A percentile compares a stretch with the other conserved stretches of the same genome.
Conservation (phyloP, 2,329 filamentous ascomycete genomes). For the Phaeoacremonium minimum region DNA sequence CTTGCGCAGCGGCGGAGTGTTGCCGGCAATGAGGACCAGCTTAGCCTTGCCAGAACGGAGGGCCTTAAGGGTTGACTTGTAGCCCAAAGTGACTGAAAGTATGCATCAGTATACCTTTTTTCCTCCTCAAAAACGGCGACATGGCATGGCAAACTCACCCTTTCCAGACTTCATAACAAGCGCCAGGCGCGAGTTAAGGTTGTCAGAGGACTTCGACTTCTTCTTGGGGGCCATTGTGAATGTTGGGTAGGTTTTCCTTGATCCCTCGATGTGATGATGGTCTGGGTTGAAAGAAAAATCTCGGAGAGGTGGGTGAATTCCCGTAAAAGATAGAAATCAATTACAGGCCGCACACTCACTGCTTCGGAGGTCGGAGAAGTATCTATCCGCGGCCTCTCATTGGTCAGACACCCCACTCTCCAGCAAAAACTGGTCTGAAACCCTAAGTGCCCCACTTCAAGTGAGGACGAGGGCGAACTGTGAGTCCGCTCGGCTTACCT, state of each 20-base stretch:
- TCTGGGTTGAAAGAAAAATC: no score
- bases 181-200: constrained; percentile 57
- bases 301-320: no score
- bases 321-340: no score
- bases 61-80: constrained; percentile 76
- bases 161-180: constrained; percentile 65
- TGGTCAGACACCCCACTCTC: constrained; percentile 16
- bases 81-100: constrained; percentile 88
- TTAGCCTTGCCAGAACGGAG: constrained; percentile 97
- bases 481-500: constrained; percentile 7
- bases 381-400: constrained; percentile 6
- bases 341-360: no score
- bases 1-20: constrained; percentile 97
- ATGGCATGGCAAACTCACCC: no score
- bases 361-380: no score
- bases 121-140: no score
- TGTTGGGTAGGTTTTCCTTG: no score
- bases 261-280: no score
- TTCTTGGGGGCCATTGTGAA: constrained; percentile 65
- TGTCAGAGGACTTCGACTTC: constrained; percentile 83
- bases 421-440: constrained; percentile 15
- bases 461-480: constrained; percentile 10
- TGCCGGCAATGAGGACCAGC: constrained; percentile 86
- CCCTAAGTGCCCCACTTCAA: constrained; percentile 32
- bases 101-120: no score